These are phyloP conservation scores for Vicia faba DNA, from an alignment of 306 rosid genomes.

Conservation along the genomic window DNA sequence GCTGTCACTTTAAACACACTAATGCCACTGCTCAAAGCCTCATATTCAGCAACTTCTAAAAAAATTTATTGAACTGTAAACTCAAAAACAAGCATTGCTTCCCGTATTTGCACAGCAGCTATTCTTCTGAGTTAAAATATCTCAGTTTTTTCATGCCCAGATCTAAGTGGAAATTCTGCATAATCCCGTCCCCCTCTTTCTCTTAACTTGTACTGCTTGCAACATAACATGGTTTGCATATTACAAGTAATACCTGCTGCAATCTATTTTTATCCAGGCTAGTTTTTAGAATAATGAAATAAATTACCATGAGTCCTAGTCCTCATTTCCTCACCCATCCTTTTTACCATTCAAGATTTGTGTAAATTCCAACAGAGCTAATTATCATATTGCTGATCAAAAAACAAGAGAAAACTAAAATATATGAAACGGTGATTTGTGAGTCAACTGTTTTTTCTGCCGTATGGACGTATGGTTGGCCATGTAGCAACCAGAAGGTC, in stretches of 20 bases:
- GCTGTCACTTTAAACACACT: neutral
- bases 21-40: neutral
- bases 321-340: no score
- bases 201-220: no score
- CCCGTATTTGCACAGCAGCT: neutral
- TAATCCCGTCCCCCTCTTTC: neutral
- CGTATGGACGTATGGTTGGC: neutral
- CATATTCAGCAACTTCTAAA: conserved; percentile 4
- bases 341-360: neutral
- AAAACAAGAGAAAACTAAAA: conserved; percentile 19
- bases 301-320: no score
- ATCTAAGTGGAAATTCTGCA: neutral
- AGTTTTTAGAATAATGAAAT: no score
- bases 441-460: neutral
- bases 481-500: neutral
- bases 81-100: neutral
- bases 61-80: neutral
- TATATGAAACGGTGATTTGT: conserved; percentile 18
- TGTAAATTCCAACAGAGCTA: neutral
- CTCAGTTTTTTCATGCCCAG: neutral
- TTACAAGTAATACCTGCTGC: no score
- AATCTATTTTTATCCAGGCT: no score
- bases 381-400: neutral
- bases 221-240: no score
- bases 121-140: neutral